Percentiles rank a stretch among this genome's conserved stretches.
Evolutionary conservation across 169 alveolate genomes (phyloP).

Genomic region (Plasmodium vinckei): DNA sequence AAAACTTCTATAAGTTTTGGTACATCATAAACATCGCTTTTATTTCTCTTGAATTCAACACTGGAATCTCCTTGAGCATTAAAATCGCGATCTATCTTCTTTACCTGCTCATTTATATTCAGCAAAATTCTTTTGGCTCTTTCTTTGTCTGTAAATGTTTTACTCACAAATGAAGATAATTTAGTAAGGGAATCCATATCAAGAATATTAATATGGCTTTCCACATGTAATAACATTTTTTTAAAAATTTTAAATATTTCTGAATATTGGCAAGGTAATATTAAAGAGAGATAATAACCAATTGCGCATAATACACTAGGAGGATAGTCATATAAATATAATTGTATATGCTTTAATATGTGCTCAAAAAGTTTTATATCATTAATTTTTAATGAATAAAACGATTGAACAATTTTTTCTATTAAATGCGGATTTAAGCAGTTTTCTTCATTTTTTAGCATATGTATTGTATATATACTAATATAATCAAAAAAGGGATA

Average conservation of each 20-base stretch:
- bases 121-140: conserved; percentile 51
- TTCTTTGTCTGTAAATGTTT: conserved; percentile 22
- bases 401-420: conserved; percentile 70
- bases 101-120: conserved; percentile 26
- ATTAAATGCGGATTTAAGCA: conserved; percentile 72
- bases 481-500: conserved; percentile 68
- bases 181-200: conserved; percentile 58
- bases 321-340: conserved; percentile 66
- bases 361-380: conserved; percentile 79
- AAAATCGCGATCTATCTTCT: conserved; percentile 21
- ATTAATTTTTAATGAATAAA: conserved; percentile 78
- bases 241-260: conserved; percentile 72
- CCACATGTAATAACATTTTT: conserved; percentile 51
- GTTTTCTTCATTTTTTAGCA: conserved; percentile 28
- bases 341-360: conserved; percentile 59
- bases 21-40: conserved; percentile 73
- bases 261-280: conserved; percentile 60
- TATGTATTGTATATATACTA: conserved; percentile 59
- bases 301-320: conserved; percentile 58
- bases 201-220: conserved; percentile 5
- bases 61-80: too few relatives aligned
- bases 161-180: conserved; percentile 76
- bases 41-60: neutral
- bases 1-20: conserved; percentile 80
- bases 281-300: conserved; percentile 34